Conservation (phyloP, 208 protist genomes). For the Leishmania major region DNA sequence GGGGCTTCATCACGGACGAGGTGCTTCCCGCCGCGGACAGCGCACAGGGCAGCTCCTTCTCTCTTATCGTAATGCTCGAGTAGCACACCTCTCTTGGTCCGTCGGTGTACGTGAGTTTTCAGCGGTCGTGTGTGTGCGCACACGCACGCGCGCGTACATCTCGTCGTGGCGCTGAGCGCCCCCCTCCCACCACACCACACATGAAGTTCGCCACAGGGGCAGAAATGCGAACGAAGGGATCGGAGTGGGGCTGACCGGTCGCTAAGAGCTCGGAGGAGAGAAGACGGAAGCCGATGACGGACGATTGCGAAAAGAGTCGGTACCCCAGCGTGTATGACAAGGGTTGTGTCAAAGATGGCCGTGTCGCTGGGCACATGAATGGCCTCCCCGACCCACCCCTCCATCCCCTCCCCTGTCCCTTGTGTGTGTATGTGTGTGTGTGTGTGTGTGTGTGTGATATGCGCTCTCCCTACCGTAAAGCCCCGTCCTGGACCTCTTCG, state of each 20-base stretch:
- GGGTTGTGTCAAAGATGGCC: not conserved
- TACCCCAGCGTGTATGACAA: not conserved
- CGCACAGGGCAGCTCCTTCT: slow-evolving; percentile 58
- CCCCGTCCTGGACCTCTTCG: not conserved
- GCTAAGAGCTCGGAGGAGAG: not conserved
- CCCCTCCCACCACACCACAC: not conserved
- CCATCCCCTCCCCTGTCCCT: not conserved
- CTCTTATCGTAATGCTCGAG: slow-evolving; percentile 59
- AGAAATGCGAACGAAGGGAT: not conserved
- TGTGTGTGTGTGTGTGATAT: too few species aligned
- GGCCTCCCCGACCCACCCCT: not conserved
- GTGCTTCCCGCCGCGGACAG: slow-evolving; percentile 69
- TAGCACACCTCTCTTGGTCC: slow-evolving; percentile 15
- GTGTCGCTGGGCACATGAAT: not conserved
- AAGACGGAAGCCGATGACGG: not conserved
- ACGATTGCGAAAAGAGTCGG: not conserved
- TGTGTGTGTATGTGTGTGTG: too few species aligned
- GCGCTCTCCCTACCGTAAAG: not conserved
- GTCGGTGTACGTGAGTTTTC: not conserved
- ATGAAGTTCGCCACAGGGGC: not conserved
- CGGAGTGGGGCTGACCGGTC: not conserved
- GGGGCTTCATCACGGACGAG: slow-evolving; percentile 72
- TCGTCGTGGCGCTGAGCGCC: not conserved
- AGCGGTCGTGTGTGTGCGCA: too few species aligned
- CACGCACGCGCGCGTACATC: not conserved